Conservation (phyloP, 441 rosid species). For the Gossypium lobatum region DNA sequence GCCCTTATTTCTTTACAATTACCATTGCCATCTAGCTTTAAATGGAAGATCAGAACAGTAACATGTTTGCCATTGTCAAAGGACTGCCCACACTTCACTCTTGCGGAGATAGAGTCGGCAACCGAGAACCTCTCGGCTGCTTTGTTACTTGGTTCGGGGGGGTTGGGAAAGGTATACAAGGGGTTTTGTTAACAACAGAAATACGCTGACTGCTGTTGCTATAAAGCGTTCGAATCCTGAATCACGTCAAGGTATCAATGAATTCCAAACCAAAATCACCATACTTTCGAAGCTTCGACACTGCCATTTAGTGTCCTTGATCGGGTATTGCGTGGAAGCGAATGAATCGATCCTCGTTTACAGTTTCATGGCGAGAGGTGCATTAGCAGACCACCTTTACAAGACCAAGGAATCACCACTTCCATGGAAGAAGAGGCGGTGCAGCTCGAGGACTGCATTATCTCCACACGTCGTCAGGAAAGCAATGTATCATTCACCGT, state of each 20-base stretch:
- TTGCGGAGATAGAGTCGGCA: not conserved
- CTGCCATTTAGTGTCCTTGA: constrained; percentile 40
- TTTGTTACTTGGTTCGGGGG: not conserved
- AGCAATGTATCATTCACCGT: constrained; percentile 70
- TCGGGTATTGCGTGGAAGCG: constrained; percentile 63
- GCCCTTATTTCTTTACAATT: not conserved
- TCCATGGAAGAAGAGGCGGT: constrained; percentile 64
- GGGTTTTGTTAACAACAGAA: not conserved
- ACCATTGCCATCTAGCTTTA: not conserved
- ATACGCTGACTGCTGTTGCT: not conserved
- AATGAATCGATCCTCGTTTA: constrained; percentile 72
- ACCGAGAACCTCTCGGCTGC: not conserved
- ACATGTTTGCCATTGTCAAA: not conserved
- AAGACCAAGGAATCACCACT: constrained; percentile 27
- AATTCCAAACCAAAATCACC: not conserved
- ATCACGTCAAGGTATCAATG: not conserved
- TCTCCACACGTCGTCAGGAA: constrained; percentile 78
- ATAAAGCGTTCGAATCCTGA: not conserved
- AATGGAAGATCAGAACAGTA: not conserved
- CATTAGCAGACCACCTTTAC: constrained; percentile 48
- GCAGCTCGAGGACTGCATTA: constrained; percentile 82
- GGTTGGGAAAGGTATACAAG: not conserved
- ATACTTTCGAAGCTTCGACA: not conserved
- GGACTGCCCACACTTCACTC: not conserved
- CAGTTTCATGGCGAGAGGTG: constrained; percentile 71